phyloP scores from a whole-genome alignment of 352 stramenopile genomes.

The Pythium sukuiense region DNA sequence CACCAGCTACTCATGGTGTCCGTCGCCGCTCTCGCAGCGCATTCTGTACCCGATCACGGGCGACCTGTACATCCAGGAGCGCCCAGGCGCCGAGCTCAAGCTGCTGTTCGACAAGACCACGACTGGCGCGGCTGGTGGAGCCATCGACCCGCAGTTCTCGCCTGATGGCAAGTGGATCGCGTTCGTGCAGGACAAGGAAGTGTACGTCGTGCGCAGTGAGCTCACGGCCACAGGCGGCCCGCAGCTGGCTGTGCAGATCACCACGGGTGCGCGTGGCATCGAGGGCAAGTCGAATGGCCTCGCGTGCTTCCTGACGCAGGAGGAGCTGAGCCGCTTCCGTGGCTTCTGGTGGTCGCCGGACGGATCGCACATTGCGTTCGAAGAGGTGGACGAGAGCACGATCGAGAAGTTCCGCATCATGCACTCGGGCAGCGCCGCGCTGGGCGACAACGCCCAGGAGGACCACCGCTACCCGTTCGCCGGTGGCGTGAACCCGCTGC shows the following conservation, averaged over 20 bases:
- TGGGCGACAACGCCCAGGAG: conserved; percentile 61
- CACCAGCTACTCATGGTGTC: conserved; percentile 89
- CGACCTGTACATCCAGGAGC: conserved; percentile 94
- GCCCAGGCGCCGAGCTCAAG: conserved; percentile 57
- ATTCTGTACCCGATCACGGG: conserved; percentile 92
- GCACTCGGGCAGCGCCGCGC: conserved; percentile 85
- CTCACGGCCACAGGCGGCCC: conserved; percentile 29
- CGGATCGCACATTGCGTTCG: conserved; percentile 85
- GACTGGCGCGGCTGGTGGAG: conserved; percentile 63
- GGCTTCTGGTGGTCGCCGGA: conserved; percentile 97
- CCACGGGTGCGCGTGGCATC: conserved; percentile 61
- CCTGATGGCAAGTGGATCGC: conserved; percentile 92
- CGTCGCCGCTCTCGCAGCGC: conserved; percentile 49
- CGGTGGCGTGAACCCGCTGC: conserved; percentile 89
- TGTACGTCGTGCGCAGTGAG: conserved; percentile 88
- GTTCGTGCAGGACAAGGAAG: conserved; percentile 93
- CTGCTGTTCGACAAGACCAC: conserved; percentile 89
- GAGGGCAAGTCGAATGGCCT: conserved; percentile 90
- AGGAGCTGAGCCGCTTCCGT: conserved; percentile 96
- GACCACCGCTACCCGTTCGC: conserved; percentile 93
- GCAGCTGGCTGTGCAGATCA: conserved; percentile 70
- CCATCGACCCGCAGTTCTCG: conserved; percentile 94
- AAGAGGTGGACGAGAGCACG: conserved; percentile 92
- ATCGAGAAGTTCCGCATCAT: conserved; percentile 95
- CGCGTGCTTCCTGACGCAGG: conserved; percentile 97